A percentile compares a stretch with the other conserved stretches of the same genome.
phyloP scores from a whole-genome alignment of 495 filamentous ascomycete species.

The Annulohypoxylon nitens region DNA sequence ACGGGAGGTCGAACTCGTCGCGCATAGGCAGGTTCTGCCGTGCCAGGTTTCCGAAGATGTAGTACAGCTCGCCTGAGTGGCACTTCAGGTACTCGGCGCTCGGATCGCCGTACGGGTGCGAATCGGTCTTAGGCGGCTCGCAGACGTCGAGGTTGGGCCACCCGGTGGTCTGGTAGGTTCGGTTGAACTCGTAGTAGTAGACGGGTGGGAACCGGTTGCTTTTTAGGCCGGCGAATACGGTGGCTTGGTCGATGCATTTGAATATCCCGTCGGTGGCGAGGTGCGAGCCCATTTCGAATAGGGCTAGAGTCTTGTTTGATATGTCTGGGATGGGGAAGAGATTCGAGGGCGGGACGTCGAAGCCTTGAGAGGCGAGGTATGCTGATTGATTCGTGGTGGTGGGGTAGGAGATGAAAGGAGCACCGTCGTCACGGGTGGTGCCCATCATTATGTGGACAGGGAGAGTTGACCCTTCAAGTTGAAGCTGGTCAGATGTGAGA shows the following conservation, averaged over 20 bases:
- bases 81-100: slow-evolving; percentile 59
- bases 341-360: slow-evolving; percentile 49
- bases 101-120: slow-evolving; percentile 60
- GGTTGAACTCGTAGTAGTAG: slow-evolving; percentile 65
- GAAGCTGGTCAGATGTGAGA: slow-evolving; percentile 53
- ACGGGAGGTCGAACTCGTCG: slow-evolving; percentile 55
- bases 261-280: slow-evolving; percentile 65
- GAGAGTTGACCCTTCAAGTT: slow-evolving; percentile 50
- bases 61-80: slow-evolving; percentile 64
- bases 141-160: slow-evolving; percentile 63
- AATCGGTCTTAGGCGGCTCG: slow-evolving; percentile 55
- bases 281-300: slow-evolving; percentile 60
- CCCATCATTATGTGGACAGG: slow-evolving; percentile 60
- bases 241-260: slow-evolving; percentile 65
- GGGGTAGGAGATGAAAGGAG: slow-evolving; percentile 60
- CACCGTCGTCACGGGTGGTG: slow-evolving; percentile 64
- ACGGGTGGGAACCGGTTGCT: slow-evolving; percentile 50
- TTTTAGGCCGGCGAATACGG: slow-evolving; percentile 53
- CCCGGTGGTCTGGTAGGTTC: slow-evolving; percentile 63
- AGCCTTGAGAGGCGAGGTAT: slow-evolving; percentile 57
- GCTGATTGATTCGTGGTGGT: slow-evolving; percentile 50
- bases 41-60: slow-evolving; percentile 56
- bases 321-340: slow-evolving; percentile 56
- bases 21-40: slow-evolving; percentile 52
- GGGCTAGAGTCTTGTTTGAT: slow-evolving; percentile 57